Evolutionary conservation across 129 eudicot genomes (phyloP).

Genomic region (Apium graveolens): DNA sequence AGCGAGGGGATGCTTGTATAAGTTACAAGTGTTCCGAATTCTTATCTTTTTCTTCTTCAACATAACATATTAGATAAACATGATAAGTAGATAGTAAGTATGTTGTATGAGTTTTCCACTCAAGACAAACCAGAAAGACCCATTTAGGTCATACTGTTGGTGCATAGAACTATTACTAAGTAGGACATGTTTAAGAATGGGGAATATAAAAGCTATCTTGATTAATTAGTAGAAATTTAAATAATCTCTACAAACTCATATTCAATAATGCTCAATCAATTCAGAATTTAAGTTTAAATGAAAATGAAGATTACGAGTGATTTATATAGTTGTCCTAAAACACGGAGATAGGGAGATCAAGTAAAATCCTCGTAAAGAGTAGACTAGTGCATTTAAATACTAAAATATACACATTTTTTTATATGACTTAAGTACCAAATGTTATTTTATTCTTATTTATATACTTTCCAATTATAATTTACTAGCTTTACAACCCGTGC

Average conservation of each 20-base stretch:
- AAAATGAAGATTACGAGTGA: neutral
- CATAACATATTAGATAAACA: neutral
- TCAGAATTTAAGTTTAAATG: neutral
- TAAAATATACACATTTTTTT: neutral
- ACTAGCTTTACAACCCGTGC: too few species aligned
- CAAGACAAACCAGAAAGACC: neutral
- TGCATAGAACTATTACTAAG: neutral
- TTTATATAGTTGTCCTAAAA: neutral
- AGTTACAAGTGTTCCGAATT: too few species aligned
- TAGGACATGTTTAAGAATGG: neutral
- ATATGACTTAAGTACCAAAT: neutral
- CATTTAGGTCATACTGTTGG: neutral
- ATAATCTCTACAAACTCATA: neutral
- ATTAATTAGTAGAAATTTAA: too few species aligned
- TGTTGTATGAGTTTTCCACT: neutral
- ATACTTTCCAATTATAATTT: neutral
- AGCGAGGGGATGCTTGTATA: neutral
- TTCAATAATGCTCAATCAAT: neutral
- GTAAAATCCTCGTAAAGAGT: neutral
- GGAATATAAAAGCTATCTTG: neutral
- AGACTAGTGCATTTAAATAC: too few species aligned
- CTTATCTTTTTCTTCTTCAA: neutral
- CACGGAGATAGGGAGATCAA: neutral
- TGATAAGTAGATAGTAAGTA: neutral
- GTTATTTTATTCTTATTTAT: neutral